Base-by-base conservation (phyloP, 2,329 filamentous ascomycete species). In the Ophiostoma ulmi region DNA sequence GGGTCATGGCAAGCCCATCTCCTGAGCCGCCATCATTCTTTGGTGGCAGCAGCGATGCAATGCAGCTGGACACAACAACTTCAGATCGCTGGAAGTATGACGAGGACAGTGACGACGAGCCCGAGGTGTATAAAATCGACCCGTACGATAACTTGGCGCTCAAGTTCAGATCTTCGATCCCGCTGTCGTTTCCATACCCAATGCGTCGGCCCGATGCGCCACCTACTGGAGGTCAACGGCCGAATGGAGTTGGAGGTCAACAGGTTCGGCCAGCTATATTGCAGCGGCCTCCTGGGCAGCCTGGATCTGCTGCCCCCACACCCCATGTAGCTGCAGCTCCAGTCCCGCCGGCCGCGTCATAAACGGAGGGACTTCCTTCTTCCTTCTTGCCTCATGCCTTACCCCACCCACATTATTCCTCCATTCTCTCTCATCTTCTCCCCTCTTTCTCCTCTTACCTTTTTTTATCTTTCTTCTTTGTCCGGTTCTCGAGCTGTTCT, bases 71-170 rank as follows among this genome's bases (percentile, higher is more conserved):
- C 41, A 41, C 41, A 26, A 39, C 83, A 68, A 80, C 84, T 71
- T 81, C 80, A 36, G 91, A 94, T 77, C 87, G 89, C 73, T 97
- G 91, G 86, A 96, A 93, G 80, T 97, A 92, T 80, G 92, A 96
- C 36, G 92, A 97, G 75, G 92, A 93, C 73, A 90, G 90, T 73
- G 92, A 96, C 66, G 91, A 94, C 69, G 91, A 93, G 71, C 87
- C 89, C 70, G 85, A 90, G 35, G 83, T 89, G 72, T 93, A 93
- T 81, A 86, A 90, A 70, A 85, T 94, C 71, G 93, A 97, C 77
- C 91, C 90, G 52, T 89, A 85, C 75, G 86, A 87, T 75, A 85
- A 84, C 20, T 81, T 82, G 31, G 85, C 86, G 31, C 79, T 90
- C 75, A 87, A 84, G 75, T 90, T 88, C 75, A 82, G 88, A 55